Evolutionary conservation across 2,329 filamentous ascomycete species (phyloP).

Genomic region (Diaporthe helianthi): DNA sequence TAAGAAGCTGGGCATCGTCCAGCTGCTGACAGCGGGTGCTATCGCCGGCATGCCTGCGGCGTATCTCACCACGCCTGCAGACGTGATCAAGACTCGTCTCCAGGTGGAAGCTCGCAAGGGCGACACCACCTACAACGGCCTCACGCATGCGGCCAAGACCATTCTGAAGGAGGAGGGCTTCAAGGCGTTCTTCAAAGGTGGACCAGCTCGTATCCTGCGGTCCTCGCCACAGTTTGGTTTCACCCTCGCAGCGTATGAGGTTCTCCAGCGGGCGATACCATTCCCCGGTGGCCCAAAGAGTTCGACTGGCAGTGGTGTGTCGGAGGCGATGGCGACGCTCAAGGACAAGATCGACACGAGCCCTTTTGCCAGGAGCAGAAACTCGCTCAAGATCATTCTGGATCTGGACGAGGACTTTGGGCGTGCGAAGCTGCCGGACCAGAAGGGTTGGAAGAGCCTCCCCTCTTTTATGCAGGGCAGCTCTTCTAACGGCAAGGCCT

Average conservation of each 20-base stretch:
- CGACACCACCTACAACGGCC: conserved; percentile 83
- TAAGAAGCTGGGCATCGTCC: conserved; percentile 87
- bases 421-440: conserved; percentile 66
- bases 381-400: conserved; percentile 93
- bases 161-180: conserved; percentile 93
- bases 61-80: conserved; percentile 95
- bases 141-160: conserved; percentile 84
- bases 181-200: conserved; percentile 97
- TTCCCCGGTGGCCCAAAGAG: conserved; percentile 69
- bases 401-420: conserved; percentile 96
- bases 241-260: conserved; percentile 93
- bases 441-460: conserved; percentile 60
- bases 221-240: conserved; percentile 98
- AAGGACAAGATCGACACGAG: conserved; percentile 64
- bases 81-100: conserved; percentile 98
- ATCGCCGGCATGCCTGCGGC: conserved; percentile 92
- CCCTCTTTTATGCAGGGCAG: conserved; percentile 57
- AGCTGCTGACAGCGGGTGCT: conserved; percentile 92
- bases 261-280: conserved; percentile 82
- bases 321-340: conserved; percentile 69
- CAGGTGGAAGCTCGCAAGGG: conserved; percentile 98
- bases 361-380: conserved; percentile 72
- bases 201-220: conserved; percentile 90
- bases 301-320: conserved; percentile 62
- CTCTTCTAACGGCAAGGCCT: conserved; percentile 28